A percentile compares a stretch with the other conserved stretches of the same genome.
Conservation (phyloP, 768 basidiomycete species). For the Psilocybe tampanensis region DNA sequence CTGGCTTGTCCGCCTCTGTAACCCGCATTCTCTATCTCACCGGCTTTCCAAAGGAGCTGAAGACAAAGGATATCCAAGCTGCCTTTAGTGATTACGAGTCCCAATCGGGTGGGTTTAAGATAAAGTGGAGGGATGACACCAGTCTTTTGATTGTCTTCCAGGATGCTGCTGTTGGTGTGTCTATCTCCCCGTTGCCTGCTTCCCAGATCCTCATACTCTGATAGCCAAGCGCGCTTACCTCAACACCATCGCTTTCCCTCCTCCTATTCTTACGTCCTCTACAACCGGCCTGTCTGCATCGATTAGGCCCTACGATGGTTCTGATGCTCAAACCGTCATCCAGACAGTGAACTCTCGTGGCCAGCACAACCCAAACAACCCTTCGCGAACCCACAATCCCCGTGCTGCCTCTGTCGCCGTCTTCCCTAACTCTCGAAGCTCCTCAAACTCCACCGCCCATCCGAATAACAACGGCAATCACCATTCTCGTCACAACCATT, state of each 20-base stretch:
- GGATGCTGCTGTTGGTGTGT: slow-evolving; percentile 88
- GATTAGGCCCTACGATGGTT: slow-evolving; percentile 92
- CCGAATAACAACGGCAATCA: slow-evolving; percentile 40
- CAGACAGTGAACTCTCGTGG: slow-evolving; percentile 80
- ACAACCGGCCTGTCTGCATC: slow-evolving; percentile 53
- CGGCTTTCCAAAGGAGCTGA: slow-evolving; percentile 95
- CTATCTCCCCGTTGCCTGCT: slow-evolving; percentile 9
- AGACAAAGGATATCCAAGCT: slow-evolving; percentile 94
- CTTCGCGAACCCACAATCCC: slow-evolving; percentile 71
- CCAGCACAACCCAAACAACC: slow-evolving; percentile 54
- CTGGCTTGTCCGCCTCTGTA: slow-evolving; percentile 89
- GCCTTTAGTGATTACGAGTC: slow-evolving; percentile 91
- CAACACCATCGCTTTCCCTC: slow-evolving; percentile 82
- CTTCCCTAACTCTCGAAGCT: slow-evolving; percentile 54
- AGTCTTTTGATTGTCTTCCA: slow-evolving; percentile 93
- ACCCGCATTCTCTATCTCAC: slow-evolving; percentile 92
- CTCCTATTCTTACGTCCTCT: slow-evolving; percentile 63
- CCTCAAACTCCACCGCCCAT: slow-evolving; percentile 38
- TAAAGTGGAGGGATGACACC: slow-evolving; percentile 98
- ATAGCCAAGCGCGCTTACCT: slow-evolving; percentile 97
- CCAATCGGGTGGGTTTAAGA: slow-evolving; percentile 91
- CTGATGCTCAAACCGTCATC: slow-evolving; percentile 88
- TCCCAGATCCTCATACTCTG: slow-evolving; percentile 8
- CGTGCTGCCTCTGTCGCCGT: slow-evolving; percentile 70
- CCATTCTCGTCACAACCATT: slow-evolving; percentile 29